Base-by-base conservation (phyloP, 305 asterid species). In the Fraxinus ornus region DNA sequence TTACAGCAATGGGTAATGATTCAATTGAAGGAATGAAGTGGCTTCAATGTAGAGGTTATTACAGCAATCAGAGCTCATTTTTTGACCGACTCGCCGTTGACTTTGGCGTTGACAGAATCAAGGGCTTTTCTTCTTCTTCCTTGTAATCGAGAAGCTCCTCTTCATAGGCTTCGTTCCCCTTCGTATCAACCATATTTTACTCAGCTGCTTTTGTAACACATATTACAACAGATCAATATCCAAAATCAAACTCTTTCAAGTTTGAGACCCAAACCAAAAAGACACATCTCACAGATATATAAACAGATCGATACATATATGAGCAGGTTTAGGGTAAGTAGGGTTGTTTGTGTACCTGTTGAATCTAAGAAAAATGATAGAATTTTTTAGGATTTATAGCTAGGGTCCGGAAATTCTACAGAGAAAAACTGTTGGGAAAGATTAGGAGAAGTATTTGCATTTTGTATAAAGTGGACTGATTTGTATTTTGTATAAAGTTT, bases 121-220 rank as follows among this genome's bases (percentile, higher is more conserved):
- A 91, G 91, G 79, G 90, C 91, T 90, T 94, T 26, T 94, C 98
- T 12, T 94, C 98, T 57, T 94, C 98, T 82, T 94, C 98, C 80
- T 94, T 97, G 84, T 93, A 93, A 86, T 93, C 98, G 74, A 93
- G 90, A 78, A 93, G 97, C 88, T 94, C 98, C 76, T 94, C 97
- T 84, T 92, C 98, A 87, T 91, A 94, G 8, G 92, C 93, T 30
- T 94, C 98, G 89, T 77, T 89, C 33, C 92, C 97, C 89, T 92
- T 92, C 4, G 83, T 86, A 21, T 94, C 98, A 28, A 90, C 93
- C 98, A 94, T 94, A 3, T 79, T 64, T 47, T 81, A 73, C 71
- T 75, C 71, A 19, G 73, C 80, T 81, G 76, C 68, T 72, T 60
- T 79, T 28, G 72, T 78, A 66, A 81, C 84, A 47, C 37, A 15